Evolutionary conservation across 148 eudicot genomes (phyloP).

Genomic region (Tetragonia tetragonoides): DNA sequence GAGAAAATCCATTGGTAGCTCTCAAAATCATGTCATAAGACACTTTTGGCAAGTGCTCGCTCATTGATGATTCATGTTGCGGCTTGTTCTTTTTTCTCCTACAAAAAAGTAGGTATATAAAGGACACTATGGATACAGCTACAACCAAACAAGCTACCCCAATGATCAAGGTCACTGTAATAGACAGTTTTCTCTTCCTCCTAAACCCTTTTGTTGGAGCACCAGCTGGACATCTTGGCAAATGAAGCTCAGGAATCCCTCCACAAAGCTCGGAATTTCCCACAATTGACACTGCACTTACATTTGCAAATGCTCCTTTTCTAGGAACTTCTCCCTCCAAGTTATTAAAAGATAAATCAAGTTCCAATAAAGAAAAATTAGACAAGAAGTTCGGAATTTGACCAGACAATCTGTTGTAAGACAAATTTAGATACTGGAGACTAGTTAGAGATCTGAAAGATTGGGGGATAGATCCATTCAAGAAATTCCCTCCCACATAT

Average conservation of each 20-base stretch:
- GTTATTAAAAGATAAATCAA: conserved; percentile 31
- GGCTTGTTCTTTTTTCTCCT: background rate
- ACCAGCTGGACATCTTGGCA: conserved; percentile 22
- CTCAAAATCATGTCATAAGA: conserved; percentile 19
- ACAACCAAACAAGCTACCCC: conserved; percentile 7
- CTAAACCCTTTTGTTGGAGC: background rate
- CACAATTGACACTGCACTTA: conserved; percentile 14
- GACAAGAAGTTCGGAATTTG: conserved; percentile 25
- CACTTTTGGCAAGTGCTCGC: conserved; percentile 9
- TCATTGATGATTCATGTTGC: background rate
- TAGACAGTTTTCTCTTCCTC: background rate
- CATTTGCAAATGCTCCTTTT: conserved; percentile 28
- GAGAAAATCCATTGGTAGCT: conserved; percentile 1
- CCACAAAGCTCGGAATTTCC: conserved; percentile 40
- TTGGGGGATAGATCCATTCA: conserved; percentile 30
- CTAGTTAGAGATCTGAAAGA: conserved; percentile 17
- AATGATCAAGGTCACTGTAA: conserved; percentile 4
- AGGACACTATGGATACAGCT: background rate
- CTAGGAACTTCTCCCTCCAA: conserved; percentile 40
- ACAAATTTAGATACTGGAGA: conserved; percentile 25
- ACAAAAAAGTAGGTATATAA: background rate
- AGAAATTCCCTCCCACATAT: conserved; percentile 23
- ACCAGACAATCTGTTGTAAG: conserved; percentile 34
- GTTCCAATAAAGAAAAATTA: background rate
- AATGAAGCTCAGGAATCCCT: conserved; percentile 28